These are phyloP conservation scores for Jacaranda copaia DNA, from an alignment of 257 asterid genomes.

Conservation along the genomic window DNA sequence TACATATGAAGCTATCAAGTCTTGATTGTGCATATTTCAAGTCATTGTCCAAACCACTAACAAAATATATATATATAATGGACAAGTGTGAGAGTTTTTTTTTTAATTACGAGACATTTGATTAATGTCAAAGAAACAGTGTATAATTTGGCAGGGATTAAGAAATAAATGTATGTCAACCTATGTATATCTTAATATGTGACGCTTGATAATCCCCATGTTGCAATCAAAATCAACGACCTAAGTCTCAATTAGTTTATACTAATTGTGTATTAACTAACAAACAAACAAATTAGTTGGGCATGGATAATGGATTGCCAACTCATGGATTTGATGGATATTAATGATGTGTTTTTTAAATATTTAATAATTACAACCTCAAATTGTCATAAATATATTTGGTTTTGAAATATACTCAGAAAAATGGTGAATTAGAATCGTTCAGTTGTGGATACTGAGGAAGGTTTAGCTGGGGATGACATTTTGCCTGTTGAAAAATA, in stretches of 20 bases:
- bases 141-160: too few species aligned
- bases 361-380: not conserved
- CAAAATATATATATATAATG: too few species aligned
- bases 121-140: too few species aligned
- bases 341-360: not conserved
- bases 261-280: constrained; percentile 20
- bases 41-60: not conserved
- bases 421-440: not conserved
- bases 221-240: not conserved
- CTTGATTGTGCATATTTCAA: not conserved
- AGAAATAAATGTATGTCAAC: too few species aligned
- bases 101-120: too few species aligned
- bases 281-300: constrained; percentile 9
- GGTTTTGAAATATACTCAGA: not conserved
- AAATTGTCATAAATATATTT: not conserved
- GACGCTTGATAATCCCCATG: too few species aligned
- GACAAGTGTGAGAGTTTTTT: too few species aligned
- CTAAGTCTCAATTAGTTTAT: not conserved
- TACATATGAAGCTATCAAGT: too few species aligned
- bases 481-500: not conserved
- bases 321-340: constrained; percentile 3
- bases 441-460: not conserved
- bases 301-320: not conserved
- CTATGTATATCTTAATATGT: not conserved
- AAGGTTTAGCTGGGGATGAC: not conserved